phyloP scores from a whole-genome alignment of 1,284 basidiomycete genomes.

The Athelia sp. region DNA sequence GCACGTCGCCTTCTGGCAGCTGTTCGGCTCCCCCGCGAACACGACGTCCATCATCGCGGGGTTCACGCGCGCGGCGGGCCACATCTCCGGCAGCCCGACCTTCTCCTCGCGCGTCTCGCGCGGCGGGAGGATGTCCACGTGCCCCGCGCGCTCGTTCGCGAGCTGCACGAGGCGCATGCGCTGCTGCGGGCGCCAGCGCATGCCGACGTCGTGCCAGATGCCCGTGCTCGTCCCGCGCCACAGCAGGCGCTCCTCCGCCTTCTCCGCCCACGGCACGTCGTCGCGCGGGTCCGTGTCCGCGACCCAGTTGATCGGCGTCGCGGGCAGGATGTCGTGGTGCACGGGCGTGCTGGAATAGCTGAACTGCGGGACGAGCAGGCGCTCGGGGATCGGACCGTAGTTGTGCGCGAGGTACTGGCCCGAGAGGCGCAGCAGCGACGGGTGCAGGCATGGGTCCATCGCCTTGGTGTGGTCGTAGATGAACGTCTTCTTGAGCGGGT shows the following conservation, averaged over 20 bases:
- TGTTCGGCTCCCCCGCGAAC: slow-evolving; percentile 42
- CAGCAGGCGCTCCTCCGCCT: slow-evolving; percentile 46
- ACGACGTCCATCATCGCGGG: slow-evolving; percentile 51
- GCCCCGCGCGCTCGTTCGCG: slow-evolving; percentile 28
- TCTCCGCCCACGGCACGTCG: slow-evolving; percentile 54
- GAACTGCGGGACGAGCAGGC: slow-evolving; percentile 48
- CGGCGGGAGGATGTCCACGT: slow-evolving; percentile 22
- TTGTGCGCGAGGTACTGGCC: slow-evolving; percentile 54
- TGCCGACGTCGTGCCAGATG: slow-evolving; percentile 39
- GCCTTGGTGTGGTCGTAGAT: slow-evolving; percentile 43
- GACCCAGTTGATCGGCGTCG: slow-evolving; percentile 39
- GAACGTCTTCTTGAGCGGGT: slow-evolving; percentile 37
- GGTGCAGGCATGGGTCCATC: slow-evolving; percentile 64
- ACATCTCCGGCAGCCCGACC: slow-evolving; percentile 37
- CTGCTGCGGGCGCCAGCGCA: slow-evolving; percentile 50
- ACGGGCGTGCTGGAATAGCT: slow-evolving; percentile 50
- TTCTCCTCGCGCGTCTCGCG: slow-evolving; percentile 14
- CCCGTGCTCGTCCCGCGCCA: slow-evolving; percentile 71
- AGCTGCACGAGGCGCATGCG: slow-evolving; percentile 30
- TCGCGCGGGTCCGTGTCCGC: slow-evolving; percentile 31
- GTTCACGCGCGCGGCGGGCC: slow-evolving; percentile 36
- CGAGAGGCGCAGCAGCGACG: slow-evolving; percentile 40
- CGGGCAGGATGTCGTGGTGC: slow-evolving; percentile 59
- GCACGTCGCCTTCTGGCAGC: slow-evolving; percentile 42
- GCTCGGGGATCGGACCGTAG: slow-evolving; percentile 43